phyloP scores from a whole-genome alignment of 2,329 filamentous ascomycete species.

The Blumeria graminis region DNA sequence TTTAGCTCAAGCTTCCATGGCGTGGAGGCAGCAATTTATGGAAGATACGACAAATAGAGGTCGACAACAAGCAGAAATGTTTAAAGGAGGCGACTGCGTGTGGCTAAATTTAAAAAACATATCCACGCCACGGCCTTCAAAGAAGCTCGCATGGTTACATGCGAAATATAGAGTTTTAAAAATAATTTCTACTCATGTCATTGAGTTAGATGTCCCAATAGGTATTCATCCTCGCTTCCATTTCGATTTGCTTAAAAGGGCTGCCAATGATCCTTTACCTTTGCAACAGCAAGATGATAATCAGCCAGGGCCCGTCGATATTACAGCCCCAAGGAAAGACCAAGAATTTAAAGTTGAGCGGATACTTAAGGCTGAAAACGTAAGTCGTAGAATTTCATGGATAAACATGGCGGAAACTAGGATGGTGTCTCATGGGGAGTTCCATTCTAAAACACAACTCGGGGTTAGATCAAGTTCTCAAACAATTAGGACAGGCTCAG shows the following conservation, averaged over 20 bases:
- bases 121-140: neutral
- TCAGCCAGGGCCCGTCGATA: neutral
- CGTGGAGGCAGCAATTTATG: neutral
- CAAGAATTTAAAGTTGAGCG: neutral
- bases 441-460: too few species aligned
- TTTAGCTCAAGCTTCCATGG: neutral
- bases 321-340: neutral
- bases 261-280: neutral
- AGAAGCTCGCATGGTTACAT: neutral
- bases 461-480: too few species aligned
- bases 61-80: neutral
- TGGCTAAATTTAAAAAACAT: neutral
- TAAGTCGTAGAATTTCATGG: too few species aligned
- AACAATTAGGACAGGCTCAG: too few species aligned
- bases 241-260: neutral
- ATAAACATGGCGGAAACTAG: too few species aligned
- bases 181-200: neutral
- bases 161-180: neutral
- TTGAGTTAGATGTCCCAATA: neutral
- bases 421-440: too few species aligned
- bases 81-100: neutral
- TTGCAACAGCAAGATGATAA: neutral
- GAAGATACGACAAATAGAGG: neutral
- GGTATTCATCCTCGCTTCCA: neutral
- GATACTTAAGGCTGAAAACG: neutral